Evolutionary conservation across 345 rosid genomes (phyloP).

Genomic region (Populus nigra): DNA sequence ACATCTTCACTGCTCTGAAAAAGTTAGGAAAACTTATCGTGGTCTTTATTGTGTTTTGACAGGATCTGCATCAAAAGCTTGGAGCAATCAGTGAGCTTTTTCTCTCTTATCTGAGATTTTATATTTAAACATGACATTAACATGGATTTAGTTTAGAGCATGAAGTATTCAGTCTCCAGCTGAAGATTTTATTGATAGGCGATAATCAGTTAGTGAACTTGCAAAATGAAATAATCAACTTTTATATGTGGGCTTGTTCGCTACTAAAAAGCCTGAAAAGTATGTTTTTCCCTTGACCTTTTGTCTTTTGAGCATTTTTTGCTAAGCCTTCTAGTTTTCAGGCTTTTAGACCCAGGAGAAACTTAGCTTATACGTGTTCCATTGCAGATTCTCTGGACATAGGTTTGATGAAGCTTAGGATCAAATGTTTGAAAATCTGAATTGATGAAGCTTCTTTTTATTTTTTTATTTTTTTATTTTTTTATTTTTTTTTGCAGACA

Average conservation of each 20-base stretch:
- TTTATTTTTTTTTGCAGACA: constrained; percentile 43
- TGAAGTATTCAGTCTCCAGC: background rate
- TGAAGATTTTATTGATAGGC: background rate
- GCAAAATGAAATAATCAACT: background rate
- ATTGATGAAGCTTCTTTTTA: constrained; percentile 22
- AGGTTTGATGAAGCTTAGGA: background rate
- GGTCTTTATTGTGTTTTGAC: constrained; percentile 22
- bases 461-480: background rate
- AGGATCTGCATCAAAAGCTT: constrained; percentile 83
- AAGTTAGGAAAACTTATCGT: constrained; percentile 8
- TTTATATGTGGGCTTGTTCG: background rate
- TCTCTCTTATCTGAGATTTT: background rate
- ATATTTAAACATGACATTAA: background rate
- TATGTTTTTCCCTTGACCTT: background rate
- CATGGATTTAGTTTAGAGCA: background rate
- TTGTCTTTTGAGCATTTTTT: background rate
- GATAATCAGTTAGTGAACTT: background rate
- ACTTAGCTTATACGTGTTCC: background rate
- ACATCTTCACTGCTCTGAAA: background rate
- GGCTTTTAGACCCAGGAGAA: background rate
- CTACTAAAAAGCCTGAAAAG: background rate
- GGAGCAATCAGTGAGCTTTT: constrained; percentile 50
- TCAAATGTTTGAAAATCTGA: background rate
- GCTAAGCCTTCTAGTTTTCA: background rate
- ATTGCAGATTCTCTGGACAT: background rate